Percentiles rank a stretch among this genome's conserved stretches.
These are phyloP conservation scores for Cardamine occulta DNA, from an alignment of 345 rosid species.

Conservation along the genomic window DNA sequence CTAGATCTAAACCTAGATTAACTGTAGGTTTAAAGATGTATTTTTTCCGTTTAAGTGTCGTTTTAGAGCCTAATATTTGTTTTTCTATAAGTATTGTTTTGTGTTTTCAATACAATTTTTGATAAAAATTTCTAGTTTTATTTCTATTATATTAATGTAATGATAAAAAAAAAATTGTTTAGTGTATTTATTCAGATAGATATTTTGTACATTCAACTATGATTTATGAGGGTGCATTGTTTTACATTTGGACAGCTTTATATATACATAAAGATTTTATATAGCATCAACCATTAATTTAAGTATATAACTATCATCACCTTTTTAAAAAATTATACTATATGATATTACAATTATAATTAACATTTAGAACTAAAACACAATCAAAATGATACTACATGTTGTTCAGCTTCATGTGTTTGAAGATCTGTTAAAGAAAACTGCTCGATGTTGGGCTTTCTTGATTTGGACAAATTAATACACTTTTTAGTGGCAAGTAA, in stretches of 20 bases:
- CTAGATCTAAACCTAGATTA: neutral
- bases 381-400: neutral
- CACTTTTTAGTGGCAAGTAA: neutral
- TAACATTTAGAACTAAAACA: neutral
- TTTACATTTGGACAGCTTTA: neutral
- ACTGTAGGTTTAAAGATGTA: neutral
- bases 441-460: constrained; percentile 1
- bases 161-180: too few relatives aligned
- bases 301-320: neutral
- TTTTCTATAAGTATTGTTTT: too few relatives aligned
- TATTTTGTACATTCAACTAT: neutral
- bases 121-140: too few relatives aligned
- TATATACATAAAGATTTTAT: neutral
- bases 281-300: neutral
- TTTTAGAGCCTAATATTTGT: too few relatives aligned
- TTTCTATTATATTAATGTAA: too few relatives aligned
- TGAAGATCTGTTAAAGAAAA: neutral
- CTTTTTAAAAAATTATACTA: neutral
- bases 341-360: too few relatives aligned
- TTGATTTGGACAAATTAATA: neutral
- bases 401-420: neutral
- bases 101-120: too few relatives aligned
- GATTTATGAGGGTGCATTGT: neutral
- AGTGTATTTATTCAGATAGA: neutral
- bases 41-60: too few relatives aligned